phyloP scores from a whole-genome alignment of 257 asterid species.

The Eustoma russellianum region DNA sequence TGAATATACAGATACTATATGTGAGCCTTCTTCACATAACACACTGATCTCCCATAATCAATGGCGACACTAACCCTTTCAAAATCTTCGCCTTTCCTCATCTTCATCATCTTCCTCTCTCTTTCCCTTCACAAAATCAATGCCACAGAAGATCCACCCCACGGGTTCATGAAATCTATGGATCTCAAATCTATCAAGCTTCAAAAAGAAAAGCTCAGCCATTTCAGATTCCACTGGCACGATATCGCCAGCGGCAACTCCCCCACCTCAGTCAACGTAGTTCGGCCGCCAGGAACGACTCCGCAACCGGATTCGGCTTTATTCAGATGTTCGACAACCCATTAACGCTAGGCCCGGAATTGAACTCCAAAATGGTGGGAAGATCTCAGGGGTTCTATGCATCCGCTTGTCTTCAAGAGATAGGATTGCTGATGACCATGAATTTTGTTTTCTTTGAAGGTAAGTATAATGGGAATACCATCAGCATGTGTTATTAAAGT shows the following conservation, averaged over 20 bases:
- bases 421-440: slow-evolving; percentile 20
- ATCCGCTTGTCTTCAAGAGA: slow-evolving; percentile 17
- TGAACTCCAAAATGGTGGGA: slow-evolving; percentile 13
- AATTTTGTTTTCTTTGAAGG: slow-evolving; percentile 16
- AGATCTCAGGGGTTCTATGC: slow-evolving; percentile 18
- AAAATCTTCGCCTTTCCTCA: no score
- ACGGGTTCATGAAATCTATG: slow-evolving; percentile 5
- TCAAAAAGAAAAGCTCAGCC: slow-evolving; percentile 15
- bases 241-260: slow-evolving; percentile 12
- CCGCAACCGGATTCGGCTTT: slow-evolving; percentile 11
- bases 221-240: slow-evolving; percentile 22
- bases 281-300: slow-evolving; percentile 6
- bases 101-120: no score
- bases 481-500: no score
- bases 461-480: slow-evolving; percentile 16
- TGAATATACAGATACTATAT: no score
- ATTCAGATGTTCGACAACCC: slow-evolving; percentile 18
- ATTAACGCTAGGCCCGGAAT: slow-evolving; percentile 3
- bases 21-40: no score
- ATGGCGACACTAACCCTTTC: no score
- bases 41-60: no score
- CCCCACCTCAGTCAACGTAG: slow-evolving; percentile 16
- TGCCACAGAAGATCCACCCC: no score
- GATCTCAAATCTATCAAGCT: slow-evolving; percentile 3
- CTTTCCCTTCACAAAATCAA: no score